Evolutionary conservation across 768 basidiomycete species (phyloP), one percentile per base, ranked within the genome.

Genomic region (Lepiota venenata): DNA sequence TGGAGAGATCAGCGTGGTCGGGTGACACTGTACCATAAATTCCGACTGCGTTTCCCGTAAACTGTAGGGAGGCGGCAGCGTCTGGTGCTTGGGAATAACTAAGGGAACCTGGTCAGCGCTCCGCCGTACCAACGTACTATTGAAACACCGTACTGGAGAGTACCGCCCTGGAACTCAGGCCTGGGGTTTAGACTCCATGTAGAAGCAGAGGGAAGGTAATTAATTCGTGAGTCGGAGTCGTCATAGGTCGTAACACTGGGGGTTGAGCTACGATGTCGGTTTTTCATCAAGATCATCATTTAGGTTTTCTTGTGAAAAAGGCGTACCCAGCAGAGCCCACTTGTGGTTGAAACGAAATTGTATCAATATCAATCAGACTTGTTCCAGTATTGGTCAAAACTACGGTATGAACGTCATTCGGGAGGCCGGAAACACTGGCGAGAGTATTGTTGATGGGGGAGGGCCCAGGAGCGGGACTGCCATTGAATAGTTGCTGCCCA

Each of bases 1-100:
- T 63, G n/a, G 69, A 66, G 48, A 80, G 70, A 56, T 77, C 65
- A 15, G 77, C 74, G 59, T 78, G 80, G 51, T 76, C 72, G n/a
- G 79, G 76, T 8, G 77, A 74, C 27, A 79, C 70, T 2, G 80
- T 76, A 36, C 81, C 80, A 53, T 78, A 83, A 1, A 83, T 51
- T 12, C 78, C 79, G 44, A 84, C 69, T n/a, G 76, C 79, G 49
- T 80, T 74, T 18, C 82, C 82, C 4, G 63, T 58, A 60, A 82
- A 83, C 14, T 63, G 53, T 10, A 81, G 57, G 6, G 73, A 70
- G n/a, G 73, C 76, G 16, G 72, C 68, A 11, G 79, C 74, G 35
- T 69, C 73, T 8, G 66, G 56, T 4, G 60, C 66, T 44, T 71
- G 60, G 1, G 79, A 71, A 60, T 64, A 79, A 58, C 81, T 82